Conservation (phyloP, 345 rosid genomes). For the Syzygium grande region DNA sequence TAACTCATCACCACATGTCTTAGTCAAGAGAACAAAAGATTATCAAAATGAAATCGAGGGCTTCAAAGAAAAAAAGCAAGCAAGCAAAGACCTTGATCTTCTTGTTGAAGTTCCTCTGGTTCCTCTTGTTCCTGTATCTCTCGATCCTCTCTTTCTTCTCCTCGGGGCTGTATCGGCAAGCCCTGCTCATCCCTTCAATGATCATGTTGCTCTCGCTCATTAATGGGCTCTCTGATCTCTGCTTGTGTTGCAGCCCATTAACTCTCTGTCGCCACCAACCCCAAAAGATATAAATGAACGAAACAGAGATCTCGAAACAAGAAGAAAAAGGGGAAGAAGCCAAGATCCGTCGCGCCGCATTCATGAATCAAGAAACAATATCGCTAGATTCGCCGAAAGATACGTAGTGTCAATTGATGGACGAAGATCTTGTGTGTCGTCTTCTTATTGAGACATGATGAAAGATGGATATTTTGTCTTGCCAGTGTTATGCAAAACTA, state of each 20-base stretch:
- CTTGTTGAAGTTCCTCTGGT: conserved; percentile 86
- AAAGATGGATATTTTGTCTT: not conserved
- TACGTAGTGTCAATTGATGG: not conserved
- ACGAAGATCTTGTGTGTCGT: not conserved
- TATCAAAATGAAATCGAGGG: not conserved
- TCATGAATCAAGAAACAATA: not conserved
- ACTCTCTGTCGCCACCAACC: conserved; percentile 7
- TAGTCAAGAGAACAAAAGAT: not conserved
- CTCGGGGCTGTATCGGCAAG: conserved; percentile 69
- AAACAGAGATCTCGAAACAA: not conserved
- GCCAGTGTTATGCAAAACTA: not conserved
- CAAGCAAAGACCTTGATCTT: conserved; percentile 64
- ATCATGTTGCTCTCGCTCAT: conserved; percentile 75
- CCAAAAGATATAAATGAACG: not conserved
- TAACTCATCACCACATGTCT: not conserved
- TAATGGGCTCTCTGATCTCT: conserved; percentile 39
- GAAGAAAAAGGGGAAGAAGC: not conserved
- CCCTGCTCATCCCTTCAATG: conserved; percentile 76
- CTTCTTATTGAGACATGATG: not conserved
- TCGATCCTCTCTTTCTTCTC: conserved; percentile 90
- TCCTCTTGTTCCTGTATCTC: conserved; percentile 78
- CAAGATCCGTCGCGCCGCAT: not conserved
- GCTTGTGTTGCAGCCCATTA: conserved; percentile 18
- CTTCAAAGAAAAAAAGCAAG: not conserved
- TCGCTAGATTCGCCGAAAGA: not conserved